phyloP scores from a whole-genome alignment of 345 rosid genomes.

The Raphanus raphanistrum region DNA sequence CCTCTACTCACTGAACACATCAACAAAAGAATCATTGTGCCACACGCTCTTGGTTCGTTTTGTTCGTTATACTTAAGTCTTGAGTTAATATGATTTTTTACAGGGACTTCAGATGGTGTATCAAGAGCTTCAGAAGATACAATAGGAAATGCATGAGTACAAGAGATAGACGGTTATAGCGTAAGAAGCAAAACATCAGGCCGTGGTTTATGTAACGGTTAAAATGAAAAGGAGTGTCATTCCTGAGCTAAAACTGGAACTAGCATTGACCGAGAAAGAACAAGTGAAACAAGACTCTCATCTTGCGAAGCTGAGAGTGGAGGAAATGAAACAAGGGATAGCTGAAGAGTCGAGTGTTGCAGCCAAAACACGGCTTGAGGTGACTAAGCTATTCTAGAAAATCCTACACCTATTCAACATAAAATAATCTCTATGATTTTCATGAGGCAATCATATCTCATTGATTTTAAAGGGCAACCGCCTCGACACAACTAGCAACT shows the following conservation, averaged over 20 bases:
- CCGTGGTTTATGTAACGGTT: conserved; percentile 49
- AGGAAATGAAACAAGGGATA: conserved; percentile 82
- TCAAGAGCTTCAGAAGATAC: conserved; percentile 66
- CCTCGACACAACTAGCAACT: too few relatives aligned
- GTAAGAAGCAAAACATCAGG: conserved; percentile 58
- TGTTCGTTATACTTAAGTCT: background rate
- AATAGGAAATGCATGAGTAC: conserved; percentile 65
- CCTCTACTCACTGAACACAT: background rate
- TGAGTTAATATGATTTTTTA: background rate
- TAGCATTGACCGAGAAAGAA: conserved; percentile 84
- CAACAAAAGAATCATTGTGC: background rate
- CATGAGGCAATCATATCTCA: background rate
- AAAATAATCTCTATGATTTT: background rate
- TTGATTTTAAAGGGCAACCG: too few relatives aligned
- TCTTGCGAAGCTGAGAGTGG: conserved; percentile 74
- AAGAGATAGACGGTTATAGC: conserved; percentile 54
- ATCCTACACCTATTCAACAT: background rate
- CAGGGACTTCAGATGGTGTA: conserved; percentile 75
- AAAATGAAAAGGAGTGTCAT: conserved; percentile 67
- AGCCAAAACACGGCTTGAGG: conserved; percentile 86
- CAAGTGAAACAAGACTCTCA: conserved; percentile 95
- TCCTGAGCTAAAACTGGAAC: conserved; percentile 72
- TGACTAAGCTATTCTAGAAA: conserved; percentile 52
- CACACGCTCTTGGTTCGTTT: background rate
- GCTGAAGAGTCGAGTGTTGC: conserved; percentile 78